Conservation (phyloP, 2,329 filamentous ascomycete species). For the Pseudogymnoascus sp. region DNA sequence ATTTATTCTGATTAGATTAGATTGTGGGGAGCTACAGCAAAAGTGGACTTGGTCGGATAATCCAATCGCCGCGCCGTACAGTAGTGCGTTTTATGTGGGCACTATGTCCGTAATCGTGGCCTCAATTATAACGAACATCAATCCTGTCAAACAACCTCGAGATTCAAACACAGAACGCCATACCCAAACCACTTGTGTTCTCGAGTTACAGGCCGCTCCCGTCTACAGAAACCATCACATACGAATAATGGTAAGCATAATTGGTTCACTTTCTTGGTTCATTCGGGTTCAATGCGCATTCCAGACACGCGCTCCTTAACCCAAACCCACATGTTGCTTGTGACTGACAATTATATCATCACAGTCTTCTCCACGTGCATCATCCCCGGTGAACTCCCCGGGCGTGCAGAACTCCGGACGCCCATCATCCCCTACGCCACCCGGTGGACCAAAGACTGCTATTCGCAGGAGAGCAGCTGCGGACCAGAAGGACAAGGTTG, state of each 20-base stretch:
- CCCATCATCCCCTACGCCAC: constrained; percentile 77
- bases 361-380: constrained; percentile 33
- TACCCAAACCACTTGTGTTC: neutral
- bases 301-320: neutral
- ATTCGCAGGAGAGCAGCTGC: constrained; percentile 92
- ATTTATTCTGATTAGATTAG: constrained; percentile 6
- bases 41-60: neutral
- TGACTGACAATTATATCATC: neutral
- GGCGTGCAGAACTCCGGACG: constrained; percentile 59
- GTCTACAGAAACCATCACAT: neutral
- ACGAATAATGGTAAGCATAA: constrained; percentile 1
- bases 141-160: neutral
- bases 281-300: neutral
- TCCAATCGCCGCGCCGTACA: neutral
- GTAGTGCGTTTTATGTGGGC: constrained; percentile 8
- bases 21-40: constrained; percentile 6
- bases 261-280: neutral
- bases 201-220: neutral
- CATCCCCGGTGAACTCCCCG: constrained; percentile 49
- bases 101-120: constrained; percentile 9
- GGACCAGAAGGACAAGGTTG: constrained; percentile 94
- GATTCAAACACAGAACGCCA: constrained; percentile 3
- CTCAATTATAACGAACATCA: constrained; percentile 8
- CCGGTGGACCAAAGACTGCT: constrained; percentile 88
- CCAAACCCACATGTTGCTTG: neutral